Evolutionary conservation across 2,329 filamentous ascomycete species (phyloP).

Genomic region (Phoma sp.): DNA sequence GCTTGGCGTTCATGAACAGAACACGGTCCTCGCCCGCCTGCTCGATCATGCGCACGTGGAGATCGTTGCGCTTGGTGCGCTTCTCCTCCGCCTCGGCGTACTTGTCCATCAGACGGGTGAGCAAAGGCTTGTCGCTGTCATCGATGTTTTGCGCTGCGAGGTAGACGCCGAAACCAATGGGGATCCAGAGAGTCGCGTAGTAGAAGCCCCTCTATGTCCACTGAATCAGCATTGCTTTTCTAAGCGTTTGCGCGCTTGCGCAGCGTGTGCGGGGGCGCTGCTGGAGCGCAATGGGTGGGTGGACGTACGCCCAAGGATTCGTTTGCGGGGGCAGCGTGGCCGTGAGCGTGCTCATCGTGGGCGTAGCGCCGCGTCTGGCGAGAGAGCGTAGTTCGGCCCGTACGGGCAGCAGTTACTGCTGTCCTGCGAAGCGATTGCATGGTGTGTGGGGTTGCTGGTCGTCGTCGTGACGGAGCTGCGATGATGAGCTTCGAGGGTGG

Average conservation of each 20-base stretch:
- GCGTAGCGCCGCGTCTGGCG: constrained; percentile 52
- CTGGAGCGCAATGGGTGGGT: constrained; percentile 20
- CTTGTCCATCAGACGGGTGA: constrained; percentile 61
- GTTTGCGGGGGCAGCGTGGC: constrained; percentile 48
- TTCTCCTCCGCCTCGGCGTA: constrained; percentile 61
- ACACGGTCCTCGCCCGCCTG: constrained; percentile 68
- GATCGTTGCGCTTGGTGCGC: constrained; percentile 62
- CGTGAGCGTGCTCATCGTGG: constrained; percentile 44
- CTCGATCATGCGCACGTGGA: constrained; percentile 67
- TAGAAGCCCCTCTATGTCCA: constrained; percentile 55
- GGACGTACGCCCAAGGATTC: constrained; percentile 60
- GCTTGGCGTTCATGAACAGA: constrained; percentile 59
- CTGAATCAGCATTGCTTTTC: constrained; percentile 26
- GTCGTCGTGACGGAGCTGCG: constrained; percentile 29
- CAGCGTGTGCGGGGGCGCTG: neutral
- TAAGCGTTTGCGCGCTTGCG: neutral
- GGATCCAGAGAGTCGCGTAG: constrained; percentile 56
- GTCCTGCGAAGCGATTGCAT: constrained; percentile 56
- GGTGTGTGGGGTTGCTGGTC: constrained; percentile 29
- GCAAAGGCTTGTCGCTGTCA: constrained; percentile 48
- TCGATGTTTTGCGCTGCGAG: constrained; percentile 49
- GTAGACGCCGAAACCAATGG: constrained; percentile 54
- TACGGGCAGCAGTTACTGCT: constrained; percentile 50
- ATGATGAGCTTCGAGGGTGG: constrained; percentile 38
- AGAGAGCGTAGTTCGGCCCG: constrained; percentile 41